Evolutionary conservation across 768 basidiomycete genomes (phyloP).

Genomic region (Boletus speciosus): DNA sequence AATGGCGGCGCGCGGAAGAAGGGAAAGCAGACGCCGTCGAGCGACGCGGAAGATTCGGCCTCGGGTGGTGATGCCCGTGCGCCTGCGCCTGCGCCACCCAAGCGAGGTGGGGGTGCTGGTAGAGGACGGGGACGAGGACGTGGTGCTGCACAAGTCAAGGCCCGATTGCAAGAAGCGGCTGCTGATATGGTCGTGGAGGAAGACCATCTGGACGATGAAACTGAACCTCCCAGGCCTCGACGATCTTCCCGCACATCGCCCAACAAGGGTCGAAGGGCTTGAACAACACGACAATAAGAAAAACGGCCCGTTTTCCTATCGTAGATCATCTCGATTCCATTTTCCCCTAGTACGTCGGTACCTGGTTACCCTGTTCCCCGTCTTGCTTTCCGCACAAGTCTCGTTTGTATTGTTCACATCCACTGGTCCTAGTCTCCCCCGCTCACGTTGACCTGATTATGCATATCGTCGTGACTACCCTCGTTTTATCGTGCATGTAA

Average conservation of each 20-base stretch:
- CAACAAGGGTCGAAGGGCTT: constrained; percentile 28
- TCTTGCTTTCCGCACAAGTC: constrained; percentile 2
- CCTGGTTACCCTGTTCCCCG: constrained; percentile 9
- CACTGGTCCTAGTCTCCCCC: neutral
- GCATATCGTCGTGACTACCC: constrained; percentile 7
- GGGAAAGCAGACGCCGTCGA: constrained; percentile 13
- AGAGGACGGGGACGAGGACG: constrained; percentile 25
- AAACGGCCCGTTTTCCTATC: neutral
- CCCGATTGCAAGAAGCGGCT: constrained; percentile 25
- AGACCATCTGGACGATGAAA: constrained; percentile 26
- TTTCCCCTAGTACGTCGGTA: neutral
- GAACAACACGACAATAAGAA: neutral
- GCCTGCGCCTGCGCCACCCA: constrained; percentile 3
- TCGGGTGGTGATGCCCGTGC: constrained; percentile 6
- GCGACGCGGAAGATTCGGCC: constrained; percentile 18
- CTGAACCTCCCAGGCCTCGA: constrained; percentile 26
- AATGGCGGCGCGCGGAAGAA: constrained; percentile 23
- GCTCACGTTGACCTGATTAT: constrained; percentile 11
- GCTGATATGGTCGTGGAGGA: constrained; percentile 28
- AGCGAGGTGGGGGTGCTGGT: constrained; percentile 15
- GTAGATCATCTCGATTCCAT: neutral
- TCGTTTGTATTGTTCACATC: constrained; percentile 14
- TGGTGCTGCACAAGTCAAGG: constrained; percentile 10
- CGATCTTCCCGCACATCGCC: constrained; percentile 35
- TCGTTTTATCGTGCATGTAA: constrained; percentile 22